These are phyloP conservation scores for Penicillium daleae DNA, from an alignment of 495 filamentous ascomycete genomes.

Conservation along the genomic window DNA sequence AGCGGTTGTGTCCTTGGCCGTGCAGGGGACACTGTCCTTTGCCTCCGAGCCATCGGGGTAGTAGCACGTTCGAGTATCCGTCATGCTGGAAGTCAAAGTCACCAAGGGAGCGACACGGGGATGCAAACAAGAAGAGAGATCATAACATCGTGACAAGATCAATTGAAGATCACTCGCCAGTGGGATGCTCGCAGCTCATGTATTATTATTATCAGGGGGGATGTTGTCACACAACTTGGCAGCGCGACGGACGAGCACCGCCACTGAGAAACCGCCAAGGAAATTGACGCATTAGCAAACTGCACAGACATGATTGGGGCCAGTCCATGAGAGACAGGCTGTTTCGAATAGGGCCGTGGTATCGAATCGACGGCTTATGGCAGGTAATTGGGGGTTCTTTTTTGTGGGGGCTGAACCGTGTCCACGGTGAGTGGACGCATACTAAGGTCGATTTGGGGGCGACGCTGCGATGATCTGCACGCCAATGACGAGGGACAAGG, in stretches of 20 bases:
- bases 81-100: slow-evolving; percentile 9
- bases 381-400: background rate
- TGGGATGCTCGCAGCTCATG: background rate
- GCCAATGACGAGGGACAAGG: background rate
- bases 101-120: background rate
- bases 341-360: background rate
- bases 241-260: background rate
- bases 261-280: background rate
- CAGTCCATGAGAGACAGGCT: background rate
- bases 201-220: background rate
- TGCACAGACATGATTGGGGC: background rate
- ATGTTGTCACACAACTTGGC: slow-evolving; percentile 5
- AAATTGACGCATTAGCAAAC: background rate
- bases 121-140: background rate
- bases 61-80: slow-evolving; percentile 24
- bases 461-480: slow-evolving; percentile 3
- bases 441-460: slow-evolving; percentile 4
- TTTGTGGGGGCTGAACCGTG: background rate
- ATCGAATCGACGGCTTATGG: background rate
- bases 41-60: slow-evolving; percentile 18
- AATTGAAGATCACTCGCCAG: background rate
- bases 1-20: slow-evolving; percentile 16
- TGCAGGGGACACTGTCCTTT: slow-evolving; percentile 15
- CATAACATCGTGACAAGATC: background rate
- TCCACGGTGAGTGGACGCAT: background rate